Evolutionary conservation across 352 stramenopile species (phyloP).

Genomic region (Thraustochytrium sp.): DNA sequence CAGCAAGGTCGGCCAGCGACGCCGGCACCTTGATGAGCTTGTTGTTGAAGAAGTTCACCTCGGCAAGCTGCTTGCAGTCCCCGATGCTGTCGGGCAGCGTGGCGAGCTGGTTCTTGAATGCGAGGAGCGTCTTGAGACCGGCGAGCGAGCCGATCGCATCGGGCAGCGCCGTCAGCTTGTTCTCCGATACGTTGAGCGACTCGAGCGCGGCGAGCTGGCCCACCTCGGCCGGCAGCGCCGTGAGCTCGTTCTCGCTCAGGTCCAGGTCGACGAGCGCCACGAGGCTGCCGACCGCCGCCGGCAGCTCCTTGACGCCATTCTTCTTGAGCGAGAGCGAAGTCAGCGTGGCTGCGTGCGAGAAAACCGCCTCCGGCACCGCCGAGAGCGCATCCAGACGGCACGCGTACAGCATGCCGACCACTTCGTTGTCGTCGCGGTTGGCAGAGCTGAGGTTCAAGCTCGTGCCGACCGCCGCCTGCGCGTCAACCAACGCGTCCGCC

Average conservation of each 20-base stretch:
- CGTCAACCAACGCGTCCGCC: not conserved
- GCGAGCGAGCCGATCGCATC: constrained; percentile 53
- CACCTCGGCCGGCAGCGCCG: constrained; percentile 57
- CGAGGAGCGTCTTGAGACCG: constrained; percentile 11
- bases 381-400: not conserved
- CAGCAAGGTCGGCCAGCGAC: constrained; percentile 51
- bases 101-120: constrained; percentile 45
- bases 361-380: not conserved
- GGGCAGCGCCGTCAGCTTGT: constrained; percentile 51
- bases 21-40: constrained; percentile 56
- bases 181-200: constrained; percentile 47
- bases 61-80: constrained; percentile 55
- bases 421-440: constrained; percentile 4
- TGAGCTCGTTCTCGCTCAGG: constrained; percentile 46
- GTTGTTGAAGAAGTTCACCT: constrained; percentile 74
- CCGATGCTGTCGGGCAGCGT: constrained; percentile 53
- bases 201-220: constrained; percentile 17
- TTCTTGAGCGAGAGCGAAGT: constrained; percentile 41
- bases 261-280: constrained; percentile 10
- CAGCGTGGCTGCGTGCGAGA: not conserved
- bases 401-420: not conserved
- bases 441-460: constrained; percentile 13
- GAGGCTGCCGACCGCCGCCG: not conserved
- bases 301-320: constrained; percentile 20
- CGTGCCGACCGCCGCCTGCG: not conserved